Evolutionary conservation across 768 basidiomycete species (phyloP), one percentile per base, ranked within the genome.

Genomic region (Pluteus cervinus): DNA sequence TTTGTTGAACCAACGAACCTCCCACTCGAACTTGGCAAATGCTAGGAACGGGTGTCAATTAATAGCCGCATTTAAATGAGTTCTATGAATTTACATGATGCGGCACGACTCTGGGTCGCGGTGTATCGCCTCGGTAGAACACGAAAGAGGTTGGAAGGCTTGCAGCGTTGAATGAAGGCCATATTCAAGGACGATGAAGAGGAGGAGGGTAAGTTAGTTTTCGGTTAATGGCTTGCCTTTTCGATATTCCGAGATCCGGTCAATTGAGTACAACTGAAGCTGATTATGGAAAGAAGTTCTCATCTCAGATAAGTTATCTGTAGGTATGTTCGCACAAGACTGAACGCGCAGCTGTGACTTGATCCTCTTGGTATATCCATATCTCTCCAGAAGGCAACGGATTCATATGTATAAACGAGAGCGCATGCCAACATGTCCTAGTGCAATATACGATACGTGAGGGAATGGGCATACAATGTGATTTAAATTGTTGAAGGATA

Each of bases 401-500:
- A n/a, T n/a, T n/a, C n/a, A n/a, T n/a, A n/a, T n/a, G n/a, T 51
- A 47, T 48, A 55, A 44, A 42, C 39, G 44, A 40, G 36, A 37
- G 51, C 45, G 55, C 57, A 58, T 61, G 56, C 54, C 57, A 55
- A 60, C 62, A 65, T 66, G 59, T 65, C 65, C 66, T 68, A 69
- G 67, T 65, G 64, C 57, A 60, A 61, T 62, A 63, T 61, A 64
- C 57, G 54, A 52, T 62, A 63, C 43, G 53, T 46, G 53, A 48
- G 45, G 48, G 49, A 47, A 52, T 52, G 48, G 49, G 53, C 54
- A 60, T 50, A 56, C 45, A 45, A 54, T 41, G 42, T 35, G 34
- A 59, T 67, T 80, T 64, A 87, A 60, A 86, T 83, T 56, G 69
- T 81, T 56, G 87, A 90, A 35, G 89, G 89, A 67, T 90, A 93